A percentile compares a stretch with the other conserved stretches of the same genome.
Conservation (phyloP, 2,329 filamentous ascomycete genomes). For the Diplodia sapinea region DNA sequence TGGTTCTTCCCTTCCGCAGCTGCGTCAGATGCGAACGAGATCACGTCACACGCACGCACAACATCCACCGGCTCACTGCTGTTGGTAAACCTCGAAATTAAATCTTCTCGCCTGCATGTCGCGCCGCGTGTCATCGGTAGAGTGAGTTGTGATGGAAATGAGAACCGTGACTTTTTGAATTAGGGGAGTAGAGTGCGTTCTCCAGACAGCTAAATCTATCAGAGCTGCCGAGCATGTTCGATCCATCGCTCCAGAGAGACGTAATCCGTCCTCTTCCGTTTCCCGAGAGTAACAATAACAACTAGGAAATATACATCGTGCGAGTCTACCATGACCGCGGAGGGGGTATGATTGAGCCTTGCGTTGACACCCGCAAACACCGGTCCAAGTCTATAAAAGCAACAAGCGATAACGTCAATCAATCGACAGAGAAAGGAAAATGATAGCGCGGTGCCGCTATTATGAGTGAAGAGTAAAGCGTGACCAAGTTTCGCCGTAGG, state of each 20-base stretch:
- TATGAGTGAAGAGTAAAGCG: conserved; percentile 31
- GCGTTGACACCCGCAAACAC: conserved; percentile 30
- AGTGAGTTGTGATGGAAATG: not conserved
- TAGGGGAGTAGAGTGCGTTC: conserved; percentile 29
- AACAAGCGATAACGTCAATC: conserved; percentile 25
- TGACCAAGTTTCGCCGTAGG: conserved; percentile 28
- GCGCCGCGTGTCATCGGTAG: too few species aligned
- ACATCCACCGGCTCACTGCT: not conserved
- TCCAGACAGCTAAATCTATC: conserved; percentile 21
- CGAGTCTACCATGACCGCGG: conserved; percentile 30
- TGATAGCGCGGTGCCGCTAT: conserved; percentile 12
- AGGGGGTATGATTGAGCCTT: conserved; percentile 30
- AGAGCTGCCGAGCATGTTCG: conserved; percentile 23
- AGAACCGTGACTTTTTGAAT: conserved; percentile 24
- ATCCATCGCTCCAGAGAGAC: conserved; percentile 19
- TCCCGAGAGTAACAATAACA: conserved; percentile 3
- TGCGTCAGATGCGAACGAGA: conserved; percentile 23
- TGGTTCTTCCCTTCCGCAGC: conserved; percentile 13
- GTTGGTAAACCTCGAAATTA: not conserved
- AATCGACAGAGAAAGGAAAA: conserved; percentile 29
- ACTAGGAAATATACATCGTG: conserved; percentile 30
- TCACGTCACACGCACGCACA: conserved; percentile 27
- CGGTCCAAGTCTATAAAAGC: conserved; percentile 30
- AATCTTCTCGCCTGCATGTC: not conserved
- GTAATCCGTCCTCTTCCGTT: conserved; percentile 10